Base-by-base conservation (phyloP, 768 basidiomycete species). In the Suillus luteus region DNA sequence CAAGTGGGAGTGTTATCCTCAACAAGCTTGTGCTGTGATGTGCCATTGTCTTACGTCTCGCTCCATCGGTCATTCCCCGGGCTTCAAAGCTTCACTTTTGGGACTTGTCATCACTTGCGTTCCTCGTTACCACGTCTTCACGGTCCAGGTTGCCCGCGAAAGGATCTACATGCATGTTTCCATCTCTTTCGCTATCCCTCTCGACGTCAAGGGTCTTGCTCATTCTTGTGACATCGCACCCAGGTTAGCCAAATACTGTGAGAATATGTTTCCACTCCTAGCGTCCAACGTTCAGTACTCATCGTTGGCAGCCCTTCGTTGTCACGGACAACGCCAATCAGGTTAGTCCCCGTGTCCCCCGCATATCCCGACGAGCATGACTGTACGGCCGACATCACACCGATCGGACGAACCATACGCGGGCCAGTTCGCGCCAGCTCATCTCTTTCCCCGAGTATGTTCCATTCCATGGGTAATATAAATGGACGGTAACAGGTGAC, bases 1-100 rank as follows among this genome's bases (percentile, higher is more conserved):
- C 74, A 71, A 73, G 76, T 72, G 79, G 76, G 80, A 82, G 82
- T 80, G 82, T 69, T 73, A 80, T 81, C 64, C 82, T 83, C 78
- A 72, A 63, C 76, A 80, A 78, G 72, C 77, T 75, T 75, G 78
- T 74, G 43, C 60, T 68, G 62, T 57, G 22, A 59, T 64, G 68
- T 73, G 68, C 60, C 66, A n/a, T 55, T 31, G 24, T 27, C 44
- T 40, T 3, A 8, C 37, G 24, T 17, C 8, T 38, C 37, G 22
- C 17, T 15, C 10, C 6, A 33, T 33, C 55, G 15, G 22, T 10
- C 3, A 17, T 57, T 37, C 24, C 9, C 14, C 15, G 22, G 22
- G 22, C 14, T 57, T 10, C 2, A 54, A 15, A 15, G 22, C 14
- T 57, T 10, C 2, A 54, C 40, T 38, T 24, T 38, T 8, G 22